Percentiles rank a stretch among this genome's conserved stretches.
Evolutionary conservation across 2,329 filamentous ascomycete genomes (phyloP).

Genomic region (Pestalotiopsis sp.): DNA sequence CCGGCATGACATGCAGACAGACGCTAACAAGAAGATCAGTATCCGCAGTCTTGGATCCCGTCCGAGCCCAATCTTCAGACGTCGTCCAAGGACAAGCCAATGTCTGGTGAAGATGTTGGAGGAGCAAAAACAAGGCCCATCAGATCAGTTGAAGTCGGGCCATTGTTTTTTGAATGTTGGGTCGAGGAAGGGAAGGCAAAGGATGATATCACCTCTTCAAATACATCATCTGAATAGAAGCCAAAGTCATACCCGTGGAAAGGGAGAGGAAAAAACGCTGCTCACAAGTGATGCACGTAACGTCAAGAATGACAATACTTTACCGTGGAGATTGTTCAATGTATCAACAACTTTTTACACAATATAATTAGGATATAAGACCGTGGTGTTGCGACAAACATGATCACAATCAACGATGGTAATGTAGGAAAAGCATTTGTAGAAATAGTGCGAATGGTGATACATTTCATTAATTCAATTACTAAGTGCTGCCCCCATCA

Average conservation of each 20-base stretch:
- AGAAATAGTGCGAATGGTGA: neutral
- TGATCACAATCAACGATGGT: neutral
- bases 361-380: neutral
- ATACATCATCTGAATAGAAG: conserved; percentile 2
- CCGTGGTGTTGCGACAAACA: neutral
- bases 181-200: conserved; percentile 59
- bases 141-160: conserved; percentile 57
- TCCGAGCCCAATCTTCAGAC: conserved; percentile 52
- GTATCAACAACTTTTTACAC: neutral
- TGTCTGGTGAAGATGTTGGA: conserved; percentile 36
- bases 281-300: neutral
- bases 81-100: conserved; percentile 32
- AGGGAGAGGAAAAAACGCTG: neutral
- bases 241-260: neutral
- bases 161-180: conserved; percentile 70
- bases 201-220: conserved; percentile 20
- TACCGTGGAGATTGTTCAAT: neutral
- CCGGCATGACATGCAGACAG: neutral
- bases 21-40: conserved; percentile 34
- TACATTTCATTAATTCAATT: conserved; percentile 7
- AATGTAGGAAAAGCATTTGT: neutral
- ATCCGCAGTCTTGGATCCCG: conserved; percentile 65
- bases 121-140: conserved; percentile 51
- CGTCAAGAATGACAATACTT: too few relatives aligned
- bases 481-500: neutral